Base-by-base conservation (phyloP, 2,329 filamentous ascomycete species). In the Myriosclerotinia curreyana region DNA sequence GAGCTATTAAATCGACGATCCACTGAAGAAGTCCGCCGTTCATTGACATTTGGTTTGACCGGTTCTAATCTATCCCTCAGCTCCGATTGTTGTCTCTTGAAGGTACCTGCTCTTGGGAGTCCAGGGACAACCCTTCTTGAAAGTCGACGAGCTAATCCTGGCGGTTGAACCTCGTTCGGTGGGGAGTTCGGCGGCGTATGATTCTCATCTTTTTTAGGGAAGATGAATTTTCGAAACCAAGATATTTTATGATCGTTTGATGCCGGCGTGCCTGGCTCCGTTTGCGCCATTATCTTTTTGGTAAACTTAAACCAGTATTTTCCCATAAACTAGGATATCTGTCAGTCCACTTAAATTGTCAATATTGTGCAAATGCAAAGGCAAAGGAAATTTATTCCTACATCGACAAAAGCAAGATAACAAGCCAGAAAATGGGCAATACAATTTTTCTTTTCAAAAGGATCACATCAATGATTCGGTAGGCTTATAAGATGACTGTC, bases 1-100 rank as follows among this genome's bases (percentile, higher is more conserved):
- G 66, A 68, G 8, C 54, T 49, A 64, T 68, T 69, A 50, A 68
- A 66, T 59, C 71, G 79, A 60, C 83, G 78, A 71, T 87, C 89
- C 54, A 85, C 81, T 11, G 90, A 94, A 17, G 86, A 80, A 14
- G 91, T 86, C 72, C 92, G 85, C 69, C 90, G 85, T 76, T 92
- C 90, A 48, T 83, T 83, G 34, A 81, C 77, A 40, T 86, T 83
- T 7, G 84, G 82, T 55, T 87, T 80, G 50, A 86, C 81, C 52
- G 90, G 86, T 65, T 88, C 81, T 62, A 96, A 80, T 71, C 86
- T 88, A 70, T 90, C 86, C 70, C 92, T 84, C 67, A 85, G 83
- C 76, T 96, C 93, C 36, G 91, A 94, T 74, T 90, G 84, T 75
- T 94, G 91, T 71, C 92, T 85, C 76, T 87, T 89, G 77, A 96